These are phyloP conservation scores for Monosporozyma aquatica DNA, from an alignment of 805 yeast species.

Conservation along the genomic window DNA sequence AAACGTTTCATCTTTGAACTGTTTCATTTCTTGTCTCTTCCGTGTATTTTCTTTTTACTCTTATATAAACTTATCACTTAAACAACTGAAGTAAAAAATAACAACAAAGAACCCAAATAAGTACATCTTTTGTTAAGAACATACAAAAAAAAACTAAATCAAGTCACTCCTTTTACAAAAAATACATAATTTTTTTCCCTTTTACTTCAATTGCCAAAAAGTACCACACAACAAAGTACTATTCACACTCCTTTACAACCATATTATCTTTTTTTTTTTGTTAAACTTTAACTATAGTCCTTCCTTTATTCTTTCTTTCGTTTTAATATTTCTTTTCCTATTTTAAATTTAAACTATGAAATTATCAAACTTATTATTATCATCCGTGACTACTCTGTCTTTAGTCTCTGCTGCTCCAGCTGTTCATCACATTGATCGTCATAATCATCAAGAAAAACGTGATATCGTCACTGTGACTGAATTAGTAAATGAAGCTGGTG, in stretches of 20 bases:
- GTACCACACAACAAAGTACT: no score
- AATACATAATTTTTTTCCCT: not conserved
- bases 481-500: slow-evolving; percentile 26
- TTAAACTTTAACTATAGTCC: slow-evolving; percentile 1
- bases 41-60: no score
- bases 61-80: no score
- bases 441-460: slow-evolving; percentile 20
- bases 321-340: not conserved
- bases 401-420: slow-evolving; percentile 26
- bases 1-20: no score
- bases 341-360: slow-evolving; percentile 13
- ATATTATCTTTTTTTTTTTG: not conserved
- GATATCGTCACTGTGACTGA: slow-evolving; percentile 26
- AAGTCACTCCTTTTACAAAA: not conserved
- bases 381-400: slow-evolving; percentile 14
- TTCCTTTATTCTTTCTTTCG: slow-evolving; percentile 2
- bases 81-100: no score
- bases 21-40: no score
- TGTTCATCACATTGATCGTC: slow-evolving; percentile 17
- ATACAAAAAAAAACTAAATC: no score
- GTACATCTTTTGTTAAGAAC: no score
- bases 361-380: slow-evolving; percentile 16
- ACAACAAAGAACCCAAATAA: no score
- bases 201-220: not conserved
- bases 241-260: no score